phyloP scores from a whole-genome alignment of 2,329 filamentous ascomycete species.

The Colletotrichum magnum region DNA sequence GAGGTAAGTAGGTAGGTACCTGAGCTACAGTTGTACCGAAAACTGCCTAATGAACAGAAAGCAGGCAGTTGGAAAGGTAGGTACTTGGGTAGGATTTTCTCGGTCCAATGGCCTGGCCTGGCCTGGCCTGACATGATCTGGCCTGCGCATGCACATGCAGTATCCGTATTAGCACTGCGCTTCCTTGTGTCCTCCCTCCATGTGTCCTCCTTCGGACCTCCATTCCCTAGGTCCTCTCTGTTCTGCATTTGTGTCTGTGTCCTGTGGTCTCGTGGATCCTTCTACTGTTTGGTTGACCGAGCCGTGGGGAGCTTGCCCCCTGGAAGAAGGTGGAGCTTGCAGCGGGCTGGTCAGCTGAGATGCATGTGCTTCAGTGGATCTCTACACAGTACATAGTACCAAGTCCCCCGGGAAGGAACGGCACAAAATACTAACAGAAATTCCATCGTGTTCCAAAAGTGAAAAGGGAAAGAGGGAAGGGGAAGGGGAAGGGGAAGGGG shows the following conservation, averaged over 20 bases:
- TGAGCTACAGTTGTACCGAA: too few species aligned
- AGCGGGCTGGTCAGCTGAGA: conserved; percentile 30
- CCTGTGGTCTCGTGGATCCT: conserved; percentile 11
- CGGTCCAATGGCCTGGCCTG: neutral
- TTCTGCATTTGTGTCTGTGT: neutral
- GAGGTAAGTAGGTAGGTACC: too few species aligned
- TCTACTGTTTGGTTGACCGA: conserved; percentile 36
- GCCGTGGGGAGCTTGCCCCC: conserved; percentile 27
- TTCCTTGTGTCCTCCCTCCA: too few species aligned
- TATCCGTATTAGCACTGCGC: too few species aligned
- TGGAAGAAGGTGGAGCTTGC: neutral
- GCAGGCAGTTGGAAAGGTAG: neutral
- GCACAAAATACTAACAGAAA: conserved; percentile 3
- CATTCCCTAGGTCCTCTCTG: too few species aligned
- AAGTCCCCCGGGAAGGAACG: neutral
- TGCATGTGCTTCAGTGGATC: conserved; percentile 9
- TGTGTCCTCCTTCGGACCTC: too few species aligned
- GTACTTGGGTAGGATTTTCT: neutral
- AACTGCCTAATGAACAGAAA: neutral
- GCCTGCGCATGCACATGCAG: too few species aligned
- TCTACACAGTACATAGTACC: neutral
- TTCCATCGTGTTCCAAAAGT: conserved; percentile 21
- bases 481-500: too few species aligned
- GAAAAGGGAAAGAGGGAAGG: too few species aligned
- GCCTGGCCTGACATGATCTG: too few species aligned